These are phyloP conservation scores for Filosporella fistucella DNA, from an alignment of 495 filamentous ascomycete genomes.

Conservation along the genomic window DNA sequence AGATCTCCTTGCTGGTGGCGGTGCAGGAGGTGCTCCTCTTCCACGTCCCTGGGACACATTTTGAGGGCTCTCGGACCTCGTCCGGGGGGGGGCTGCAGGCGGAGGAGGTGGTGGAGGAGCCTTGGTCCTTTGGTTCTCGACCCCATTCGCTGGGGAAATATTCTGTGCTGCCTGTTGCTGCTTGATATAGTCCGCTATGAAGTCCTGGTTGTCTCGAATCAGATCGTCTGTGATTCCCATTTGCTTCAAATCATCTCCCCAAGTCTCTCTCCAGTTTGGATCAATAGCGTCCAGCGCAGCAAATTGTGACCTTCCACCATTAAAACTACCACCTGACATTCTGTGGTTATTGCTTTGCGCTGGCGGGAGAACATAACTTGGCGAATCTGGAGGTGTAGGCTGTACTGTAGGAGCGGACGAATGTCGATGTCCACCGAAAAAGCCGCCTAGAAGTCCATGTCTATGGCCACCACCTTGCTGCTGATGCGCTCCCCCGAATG, in stretches of 20 bases:
- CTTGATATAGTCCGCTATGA: conserved; percentile 87
- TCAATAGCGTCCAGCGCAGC: conserved; percentile 76
- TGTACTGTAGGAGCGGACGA: conserved; percentile 49
- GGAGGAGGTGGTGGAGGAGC: conserved; percentile 56
- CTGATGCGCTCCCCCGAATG: conserved; percentile 60
- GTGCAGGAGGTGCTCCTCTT: conserved; percentile 73
- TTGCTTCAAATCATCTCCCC: conserved; percentile 69
- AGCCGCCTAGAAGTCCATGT: conserved; percentile 53
- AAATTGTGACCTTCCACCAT: conserved; percentile 44
- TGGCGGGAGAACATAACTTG: conserved; percentile 46
- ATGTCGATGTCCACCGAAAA: conserved; percentile 68
- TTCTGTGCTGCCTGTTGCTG: conserved; percentile 61
- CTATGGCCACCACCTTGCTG: conserved; percentile 33
- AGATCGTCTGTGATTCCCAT: conserved; percentile 94
- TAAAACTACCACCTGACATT: conserved; percentile 35
- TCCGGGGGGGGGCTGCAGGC: conserved; percentile 38
- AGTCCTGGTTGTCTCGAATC: conserved; percentile 87
- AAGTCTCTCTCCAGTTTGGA: conserved; percentile 76
- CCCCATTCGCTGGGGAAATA: conserved; percentile 23
- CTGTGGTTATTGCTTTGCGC: conserved; percentile 24
- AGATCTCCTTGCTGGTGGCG: conserved; percentile 70
- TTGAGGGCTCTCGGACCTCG: conserved; percentile 23
- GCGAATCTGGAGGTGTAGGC: conserved; percentile 37
- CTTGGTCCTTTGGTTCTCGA: conserved; percentile 46
- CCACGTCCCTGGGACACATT: conserved; percentile 13